Conservation (phyloP, 768 basidiomycete genomes). For the Omphalotus guepiniiformis region DNA sequence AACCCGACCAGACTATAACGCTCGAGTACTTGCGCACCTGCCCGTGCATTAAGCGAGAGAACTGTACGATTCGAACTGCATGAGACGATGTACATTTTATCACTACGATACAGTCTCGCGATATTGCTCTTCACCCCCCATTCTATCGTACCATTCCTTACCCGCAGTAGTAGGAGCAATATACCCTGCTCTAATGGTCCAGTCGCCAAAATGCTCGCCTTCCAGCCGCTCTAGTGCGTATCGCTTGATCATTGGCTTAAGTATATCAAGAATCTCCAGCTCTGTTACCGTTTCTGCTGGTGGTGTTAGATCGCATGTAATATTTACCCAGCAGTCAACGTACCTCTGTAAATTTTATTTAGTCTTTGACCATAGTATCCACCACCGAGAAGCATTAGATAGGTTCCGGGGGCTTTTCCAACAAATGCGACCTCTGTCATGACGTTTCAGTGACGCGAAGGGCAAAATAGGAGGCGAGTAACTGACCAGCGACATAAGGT, state of each 20-base stretch:
- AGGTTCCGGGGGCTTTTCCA: constrained; percentile 91
- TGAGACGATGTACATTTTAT: too few relatives aligned
- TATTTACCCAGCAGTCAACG: constrained; percentile 7
- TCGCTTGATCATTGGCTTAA: constrained; percentile 89
- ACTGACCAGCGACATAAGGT: constrained; percentile 83
- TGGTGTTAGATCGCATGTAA: neutral
- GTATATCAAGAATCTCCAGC: constrained; percentile 86
- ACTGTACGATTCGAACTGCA: too few relatives aligned
- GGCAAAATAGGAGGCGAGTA: constrained; percentile 3
- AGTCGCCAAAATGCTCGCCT: constrained; percentile 95
- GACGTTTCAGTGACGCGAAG: constrained; percentile 1
- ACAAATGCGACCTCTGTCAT: constrained; percentile 87
- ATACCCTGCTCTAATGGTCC: constrained; percentile 87
- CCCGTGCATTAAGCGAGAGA: too few relatives aligned
- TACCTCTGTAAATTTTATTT: constrained; percentile 93
- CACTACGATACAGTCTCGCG: too few relatives aligned
- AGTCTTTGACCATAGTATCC: constrained; percentile 92
- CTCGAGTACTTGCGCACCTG: too few relatives aligned
- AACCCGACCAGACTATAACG: too few relatives aligned
- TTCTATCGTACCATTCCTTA: constrained; percentile 79
- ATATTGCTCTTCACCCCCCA: constrained; percentile 75
- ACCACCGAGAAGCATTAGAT: constrained; percentile 93
- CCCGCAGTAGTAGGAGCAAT: constrained; percentile 84
- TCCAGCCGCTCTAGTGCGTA: constrained; percentile 85
- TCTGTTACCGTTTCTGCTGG: constrained; percentile 77